These are phyloP conservation scores for Inonotus obliquus DNA, from an alignment of 1,284 basidiomycete species.

Conservation along the genomic window DNA sequence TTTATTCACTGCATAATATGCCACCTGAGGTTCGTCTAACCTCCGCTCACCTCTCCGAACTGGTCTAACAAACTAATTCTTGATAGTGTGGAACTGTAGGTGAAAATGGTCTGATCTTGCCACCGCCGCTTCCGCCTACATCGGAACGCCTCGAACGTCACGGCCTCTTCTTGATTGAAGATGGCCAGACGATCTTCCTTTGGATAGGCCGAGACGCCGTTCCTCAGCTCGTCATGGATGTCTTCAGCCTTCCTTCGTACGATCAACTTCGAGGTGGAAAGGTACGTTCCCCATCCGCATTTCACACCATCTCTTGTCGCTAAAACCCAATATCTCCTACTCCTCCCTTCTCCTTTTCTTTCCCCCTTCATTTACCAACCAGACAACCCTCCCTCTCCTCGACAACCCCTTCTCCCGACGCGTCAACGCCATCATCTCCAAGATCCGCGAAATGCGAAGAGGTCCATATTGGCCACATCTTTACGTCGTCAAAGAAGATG, in stretches of 20 bases:
- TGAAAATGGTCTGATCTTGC: slow-evolving; percentile 79
- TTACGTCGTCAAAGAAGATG: slow-evolving; percentile 98
- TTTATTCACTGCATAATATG: slow-evolving; percentile 99
- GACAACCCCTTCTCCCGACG: slow-evolving; percentile 94
- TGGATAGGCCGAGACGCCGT: slow-evolving; percentile 98
- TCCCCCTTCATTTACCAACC: no score
- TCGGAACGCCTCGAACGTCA: slow-evolving; percentile 94
- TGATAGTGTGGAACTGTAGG: slow-evolving; percentile 75
- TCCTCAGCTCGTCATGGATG: slow-evolving; percentile 89
- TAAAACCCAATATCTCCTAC: not conserved
- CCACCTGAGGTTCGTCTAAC: slow-evolving; percentile 73
- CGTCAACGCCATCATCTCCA: slow-evolving; percentile 89
- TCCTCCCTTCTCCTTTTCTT: no score
- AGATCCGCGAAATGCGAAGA: slow-evolving; percentile 85
- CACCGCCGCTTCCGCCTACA: slow-evolving; percentile 84
- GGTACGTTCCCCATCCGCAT: slow-evolving; percentile 38
- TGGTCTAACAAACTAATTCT: not conserved
- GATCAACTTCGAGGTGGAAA: slow-evolving; percentile 90
- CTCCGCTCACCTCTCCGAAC: no score
- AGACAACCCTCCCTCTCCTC: slow-evolving; percentile 83
- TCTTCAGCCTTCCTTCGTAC: slow-evolving; percentile 89
- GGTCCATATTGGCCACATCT: slow-evolving; percentile 92
- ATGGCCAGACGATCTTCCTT: slow-evolving; percentile 96
- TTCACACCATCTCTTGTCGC: not conserved
- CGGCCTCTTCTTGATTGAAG: slow-evolving; percentile 95